Evolutionary conservation across 805 yeast species (phyloP).

Genomic region (Barnettozyma siamensis): DNA sequence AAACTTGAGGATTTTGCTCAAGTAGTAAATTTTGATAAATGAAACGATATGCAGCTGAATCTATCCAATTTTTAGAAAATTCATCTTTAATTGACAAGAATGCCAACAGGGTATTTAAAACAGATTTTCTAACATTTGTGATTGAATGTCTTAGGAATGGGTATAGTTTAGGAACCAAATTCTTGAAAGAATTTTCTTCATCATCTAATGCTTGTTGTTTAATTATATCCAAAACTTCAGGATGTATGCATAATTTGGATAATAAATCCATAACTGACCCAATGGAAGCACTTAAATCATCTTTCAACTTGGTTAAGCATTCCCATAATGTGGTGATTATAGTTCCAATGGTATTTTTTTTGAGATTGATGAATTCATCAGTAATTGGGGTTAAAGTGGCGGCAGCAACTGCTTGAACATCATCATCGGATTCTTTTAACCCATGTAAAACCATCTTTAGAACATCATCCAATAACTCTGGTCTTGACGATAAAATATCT

Average conservation of each 20-base stretch:
- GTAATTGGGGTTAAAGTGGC: slow-evolving; percentile 89
- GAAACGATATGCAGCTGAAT: slow-evolving; percentile 65
- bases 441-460: slow-evolving; percentile 86
- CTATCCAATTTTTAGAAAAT: slow-evolving; percentile 63
- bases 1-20: slow-evolving; percentile 78
- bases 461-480: slow-evolving; percentile 57
- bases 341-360: slow-evolving; percentile 39
- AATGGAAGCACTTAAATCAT: slow-evolving; percentile 89
- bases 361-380: slow-evolving; percentile 69
- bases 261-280: slow-evolving; percentile 94
- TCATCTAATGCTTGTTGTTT: slow-evolving; percentile 51
- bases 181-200: slow-evolving; percentile 55
- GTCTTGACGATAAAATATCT: slow-evolving; percentile 59
- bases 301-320: slow-evolving; percentile 75
- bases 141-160: slow-evolving; percentile 95
- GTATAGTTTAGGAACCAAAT: slow-evolving; percentile 81
- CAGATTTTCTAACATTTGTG: slow-evolving; percentile 84
- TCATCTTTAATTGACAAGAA: slow-evolving; percentile 58
- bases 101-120: slow-evolving; percentile 70
- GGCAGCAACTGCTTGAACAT: slow-evolving; percentile 96
- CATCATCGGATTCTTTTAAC: slow-evolving; percentile 75
- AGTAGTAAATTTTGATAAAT: slow-evolving; percentile 82
- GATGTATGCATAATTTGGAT: slow-evolving; percentile 79
- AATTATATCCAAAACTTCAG: slow-evolving; percentile 68
- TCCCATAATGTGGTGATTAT: slow-evolving; percentile 80